Evolutionary conservation across 2,329 filamentous ascomycete genomes (phyloP), one percentile per base, ranked within the genome.

Genomic region (Hansfordia pulvinata): DNA sequence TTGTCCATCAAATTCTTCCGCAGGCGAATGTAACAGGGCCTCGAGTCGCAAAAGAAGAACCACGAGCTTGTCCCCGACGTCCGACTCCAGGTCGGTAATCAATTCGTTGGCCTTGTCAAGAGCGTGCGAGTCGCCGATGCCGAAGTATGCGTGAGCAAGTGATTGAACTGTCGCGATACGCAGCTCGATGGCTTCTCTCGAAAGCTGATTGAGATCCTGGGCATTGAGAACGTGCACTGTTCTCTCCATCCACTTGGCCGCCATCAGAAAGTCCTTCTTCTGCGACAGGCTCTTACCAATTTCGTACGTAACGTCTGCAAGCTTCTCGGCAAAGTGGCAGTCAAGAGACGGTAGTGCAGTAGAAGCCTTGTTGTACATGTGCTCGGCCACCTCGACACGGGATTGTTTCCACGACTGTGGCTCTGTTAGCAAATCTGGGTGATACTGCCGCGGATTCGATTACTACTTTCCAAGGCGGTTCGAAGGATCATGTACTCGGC

Each of bases 361-460:
- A 39, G 55, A 52, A 2, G 70, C 51, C 39, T 80, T 80, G 19
- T 50, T 51, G 47, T 77, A 86, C 60, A 90, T 72, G 47, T 83
- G 72, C 29, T 93, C 82, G 16, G 82, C 81, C 25, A 85, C 66
- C 30, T 88, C 79, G 10, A 79, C 58, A 20, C 76, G 69, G 20
- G 69, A 62, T 42, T 85, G 75, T 39, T 74, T 72, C 74, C 77
- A 93, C 17, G 76, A 68, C 82, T 88, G 26, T 18, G 17, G 21
- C 20, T 19, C 33, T 17, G 29, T 35, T 16, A 39, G 30, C 12
- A 37, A 17, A 12, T 26, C 27, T 30, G 35, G 25, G 31, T 29
- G 25, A 33, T 28, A 17, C 9, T 26, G 11, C 13, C 17, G 28
- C 19, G 35, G 31, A 29, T 19, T 26, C 25, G 30, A 28, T 34